phyloP scores from a whole-genome alignment of 2,329 filamentous ascomycete species.

The Xylariaceae sp. region DNA sequence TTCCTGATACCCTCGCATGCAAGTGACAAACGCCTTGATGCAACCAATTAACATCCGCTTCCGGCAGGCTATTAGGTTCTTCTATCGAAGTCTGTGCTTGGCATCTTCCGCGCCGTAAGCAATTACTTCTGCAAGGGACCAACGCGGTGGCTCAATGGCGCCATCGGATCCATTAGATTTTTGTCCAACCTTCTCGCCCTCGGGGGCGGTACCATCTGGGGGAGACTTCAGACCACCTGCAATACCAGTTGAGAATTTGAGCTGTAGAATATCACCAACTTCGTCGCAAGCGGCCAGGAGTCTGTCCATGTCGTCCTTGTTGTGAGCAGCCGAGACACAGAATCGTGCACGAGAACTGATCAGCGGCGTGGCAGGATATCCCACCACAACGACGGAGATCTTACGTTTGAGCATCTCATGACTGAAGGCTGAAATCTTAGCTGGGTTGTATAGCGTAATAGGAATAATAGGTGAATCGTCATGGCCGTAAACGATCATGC shows the following conservation, averaged over 20 bases:
- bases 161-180: slow-evolving; percentile 67
- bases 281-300: slow-evolving; percentile 88
- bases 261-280: slow-evolving; percentile 85
- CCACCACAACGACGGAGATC: slow-evolving; percentile 95
- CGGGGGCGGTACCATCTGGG: slow-evolving; percentile 68
- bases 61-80: slow-evolving; percentile 9
- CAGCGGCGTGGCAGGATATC: slow-evolving; percentile 93
- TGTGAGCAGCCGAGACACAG: slow-evolving; percentile 94
- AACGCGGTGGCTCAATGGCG: slow-evolving; percentile 76
- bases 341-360: slow-evolving; percentile 94
- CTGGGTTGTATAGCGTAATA: slow-evolving; percentile 93
- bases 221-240: slow-evolving; percentile 83
- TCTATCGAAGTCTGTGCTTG: slow-evolving; percentile 69
- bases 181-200: slow-evolving; percentile 72
- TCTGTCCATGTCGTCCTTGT: slow-evolving; percentile 96
- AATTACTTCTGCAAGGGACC: slow-evolving; percentile 83
- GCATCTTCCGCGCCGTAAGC: slow-evolving; percentile 74
- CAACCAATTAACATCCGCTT: slow-evolving; percentile 24
- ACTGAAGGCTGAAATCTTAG: slow-evolving; percentile 97
- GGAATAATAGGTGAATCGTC: slow-evolving; percentile 98
- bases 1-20: slow-evolving; percentile 19
- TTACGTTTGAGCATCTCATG: slow-evolving; percentile 98
- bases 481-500: slow-evolving; percentile 95
- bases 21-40: slow-evolving; percentile 32
- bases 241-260: slow-evolving; percentile 96